Conservation (phyloP, 2,329 filamentous ascomycete genomes). For the Penicillium palitans region DNA sequence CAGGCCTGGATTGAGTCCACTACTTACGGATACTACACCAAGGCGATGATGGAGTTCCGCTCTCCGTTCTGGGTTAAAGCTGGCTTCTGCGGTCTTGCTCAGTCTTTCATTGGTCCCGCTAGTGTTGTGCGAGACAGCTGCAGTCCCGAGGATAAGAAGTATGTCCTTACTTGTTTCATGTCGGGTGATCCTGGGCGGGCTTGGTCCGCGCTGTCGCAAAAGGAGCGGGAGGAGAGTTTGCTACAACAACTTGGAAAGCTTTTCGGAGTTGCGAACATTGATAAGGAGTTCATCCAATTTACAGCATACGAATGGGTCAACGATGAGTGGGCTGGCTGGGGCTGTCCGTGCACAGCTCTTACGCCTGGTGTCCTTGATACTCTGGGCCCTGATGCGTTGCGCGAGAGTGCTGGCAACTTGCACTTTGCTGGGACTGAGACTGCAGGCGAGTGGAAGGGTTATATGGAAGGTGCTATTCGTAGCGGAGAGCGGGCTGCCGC, state of each 20-base stretch:
- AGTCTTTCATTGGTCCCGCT: neutral
- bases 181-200: neutral
- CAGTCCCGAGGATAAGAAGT: neutral
- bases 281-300: too few relatives aligned
- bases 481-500: neutral
- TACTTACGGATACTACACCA: neutral
- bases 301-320: too few relatives aligned
- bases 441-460: neutral
- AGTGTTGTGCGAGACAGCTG: too few relatives aligned
- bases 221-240: neutral
- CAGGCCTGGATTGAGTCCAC: neutral
- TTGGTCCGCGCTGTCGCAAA: neutral
- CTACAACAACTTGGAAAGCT: too few relatives aligned
- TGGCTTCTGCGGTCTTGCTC: neutral
- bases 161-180: neutral
- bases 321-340: neutral
- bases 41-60: neutral
- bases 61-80: neutral
- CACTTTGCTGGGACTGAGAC: neutral
- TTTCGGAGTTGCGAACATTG: too few relatives aligned
- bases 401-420: neutral
- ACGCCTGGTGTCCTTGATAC: neutral
- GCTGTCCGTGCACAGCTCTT: neutral
- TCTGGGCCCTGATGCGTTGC: neutral
- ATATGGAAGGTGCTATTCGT: neutral